Evolutionary conservation across 2,329 filamentous ascomycete genomes (phyloP), one percentile per base, ranked within the genome.

Genomic region (Samsoniella hepiali): DNA sequence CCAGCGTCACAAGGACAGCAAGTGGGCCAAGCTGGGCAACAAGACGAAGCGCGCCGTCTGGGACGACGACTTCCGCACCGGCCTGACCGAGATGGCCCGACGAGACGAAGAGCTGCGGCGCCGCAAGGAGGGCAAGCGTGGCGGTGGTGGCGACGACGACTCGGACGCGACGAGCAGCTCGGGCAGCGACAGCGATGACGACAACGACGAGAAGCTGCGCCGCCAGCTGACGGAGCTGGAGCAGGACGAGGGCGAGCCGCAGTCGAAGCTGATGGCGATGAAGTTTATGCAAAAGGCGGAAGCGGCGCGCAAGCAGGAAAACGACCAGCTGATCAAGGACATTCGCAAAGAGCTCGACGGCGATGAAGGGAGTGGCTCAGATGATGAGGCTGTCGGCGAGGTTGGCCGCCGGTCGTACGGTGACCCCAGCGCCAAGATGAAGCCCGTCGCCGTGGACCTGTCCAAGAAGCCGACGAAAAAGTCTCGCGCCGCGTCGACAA

Each of bases 201-300:
- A 85, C 51, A 85, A 84, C 2, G 87, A 84, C 5, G 86, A 85
- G 27, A 77, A 78, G 49, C 74, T 88, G 49, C 77, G 76, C 82
- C 56, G 79, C 78, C 65, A 78, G 65, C 68, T 80, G 7, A 77
- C 78, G 17, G 75, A 77, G 22, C 76, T 80, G 10, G 77, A 79
- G 40, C 72, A 77, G 9, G 77, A 81, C 15, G 82, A 84, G 29
- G 78, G 77, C n/a, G 79, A 73, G 22, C 84, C 84, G 0, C 81
- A 84, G 68, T 88, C 88, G 15, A 89, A 86, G 69, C 78, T 99
- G 7, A 87, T 91, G 75, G 84, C 85, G 58, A 92, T 99, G 89
- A 91, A 91, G 65, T 99, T 99, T 74, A 98, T 99, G 95, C 87
- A 89, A 70, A 92, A 89, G 68, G 91, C 93, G 1, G 93, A 97